These are phyloP conservation scores for Agaricales sp. DNA, from an alignment of 1,284 basidiomycete genomes.

Conservation along the genomic window DNA sequence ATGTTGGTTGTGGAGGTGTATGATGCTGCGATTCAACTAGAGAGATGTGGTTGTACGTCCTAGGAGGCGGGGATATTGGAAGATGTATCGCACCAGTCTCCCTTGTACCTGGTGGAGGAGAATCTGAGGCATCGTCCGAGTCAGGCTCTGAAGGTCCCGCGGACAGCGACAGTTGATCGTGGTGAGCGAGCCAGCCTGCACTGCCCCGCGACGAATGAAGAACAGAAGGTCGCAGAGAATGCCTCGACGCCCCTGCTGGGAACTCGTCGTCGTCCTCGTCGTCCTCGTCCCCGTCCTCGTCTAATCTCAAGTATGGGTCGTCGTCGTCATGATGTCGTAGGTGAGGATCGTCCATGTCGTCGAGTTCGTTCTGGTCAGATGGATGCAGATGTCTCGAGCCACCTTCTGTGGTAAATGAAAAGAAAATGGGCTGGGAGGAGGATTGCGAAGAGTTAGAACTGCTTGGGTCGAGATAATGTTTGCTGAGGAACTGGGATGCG, in stretches of 20 bases:
- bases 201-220: slow-evolving; percentile 15
- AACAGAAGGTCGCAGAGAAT: slow-evolving; percentile 32
- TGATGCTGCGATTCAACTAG: background rate
- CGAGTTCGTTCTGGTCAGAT: slow-evolving; percentile 39
- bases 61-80: slow-evolving; percentile 5
- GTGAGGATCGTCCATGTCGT: slow-evolving; percentile 67
- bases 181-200: slow-evolving; percentile 64
- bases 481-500: slow-evolving; percentile 55
- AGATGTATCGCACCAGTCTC: background rate
- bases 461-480: slow-evolving; percentile 28
- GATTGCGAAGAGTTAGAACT: slow-evolving; percentile 29
- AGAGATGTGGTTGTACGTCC: slow-evolving; percentile 1
- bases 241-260: slow-evolving; percentile 32
- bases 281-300: slow-evolving; percentile 33
- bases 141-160: slow-evolving; percentile 9
- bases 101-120: background rate
- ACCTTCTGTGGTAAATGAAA: slow-evolving; percentile 68
- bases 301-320: slow-evolving; percentile 66
- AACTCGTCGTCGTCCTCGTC: slow-evolving; percentile 22
- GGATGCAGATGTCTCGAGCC: slow-evolving; percentile 42
- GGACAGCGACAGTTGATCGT: slow-evolving; percentile 37
- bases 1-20: background rate
- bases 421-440: slow-evolving; percentile 59
- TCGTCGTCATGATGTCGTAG: slow-evolving; percentile 48
- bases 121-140: background rate